Evolutionary conservation across 345 rosid species (phyloP).

Genomic region (Odontarrhena argentea): DNA sequence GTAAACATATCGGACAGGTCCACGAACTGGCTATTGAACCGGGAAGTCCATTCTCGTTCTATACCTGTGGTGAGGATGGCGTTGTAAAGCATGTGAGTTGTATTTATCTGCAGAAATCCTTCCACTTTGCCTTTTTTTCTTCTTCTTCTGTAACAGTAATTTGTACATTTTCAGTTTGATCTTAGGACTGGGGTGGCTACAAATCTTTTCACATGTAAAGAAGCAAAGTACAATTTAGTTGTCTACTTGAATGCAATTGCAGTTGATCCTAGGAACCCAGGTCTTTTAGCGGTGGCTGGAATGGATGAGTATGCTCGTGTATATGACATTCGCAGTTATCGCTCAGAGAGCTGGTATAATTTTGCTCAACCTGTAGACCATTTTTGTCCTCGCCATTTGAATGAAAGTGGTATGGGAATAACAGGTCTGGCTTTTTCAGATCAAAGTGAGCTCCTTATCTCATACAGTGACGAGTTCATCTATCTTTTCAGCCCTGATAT

Average conservation of each 20-base stretch:
- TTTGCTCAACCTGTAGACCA: slow-evolving; percentile 59
- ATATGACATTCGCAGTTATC: slow-evolving; percentile 77
- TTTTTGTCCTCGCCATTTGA: slow-evolving; percentile 75
- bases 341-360: slow-evolving; percentile 63
- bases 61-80: slow-evolving; percentile 91
- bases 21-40: slow-evolving; percentile 88
- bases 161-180: slow-evolving; percentile 69
- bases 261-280: slow-evolving; percentile 81
- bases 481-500: slow-evolving; percentile 72
- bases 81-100: slow-evolving; percentile 78
- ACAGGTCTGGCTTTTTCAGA: slow-evolving; percentile 89
- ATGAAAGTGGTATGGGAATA: slow-evolving; percentile 63
- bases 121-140: neutral
- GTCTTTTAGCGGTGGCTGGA: slow-evolving; percentile 81
- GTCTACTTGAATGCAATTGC: slow-evolving; percentile 75
- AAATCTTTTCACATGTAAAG: slow-evolving; percentile 69
- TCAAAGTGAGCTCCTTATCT: slow-evolving; percentile 84
- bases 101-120: neutral
- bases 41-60: slow-evolving; percentile 74
- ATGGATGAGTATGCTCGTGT: slow-evolving; percentile 77
- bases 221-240: slow-evolving; percentile 36
- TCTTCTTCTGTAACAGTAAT: neutral
- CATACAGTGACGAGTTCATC: slow-evolving; percentile 71
- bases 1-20: slow-evolving; percentile 59
- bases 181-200: slow-evolving; percentile 68